Evolutionary conservation across 495 filamentous ascomycete genomes (phyloP).

Genomic region (Trichoderma erinaceum): DNA sequence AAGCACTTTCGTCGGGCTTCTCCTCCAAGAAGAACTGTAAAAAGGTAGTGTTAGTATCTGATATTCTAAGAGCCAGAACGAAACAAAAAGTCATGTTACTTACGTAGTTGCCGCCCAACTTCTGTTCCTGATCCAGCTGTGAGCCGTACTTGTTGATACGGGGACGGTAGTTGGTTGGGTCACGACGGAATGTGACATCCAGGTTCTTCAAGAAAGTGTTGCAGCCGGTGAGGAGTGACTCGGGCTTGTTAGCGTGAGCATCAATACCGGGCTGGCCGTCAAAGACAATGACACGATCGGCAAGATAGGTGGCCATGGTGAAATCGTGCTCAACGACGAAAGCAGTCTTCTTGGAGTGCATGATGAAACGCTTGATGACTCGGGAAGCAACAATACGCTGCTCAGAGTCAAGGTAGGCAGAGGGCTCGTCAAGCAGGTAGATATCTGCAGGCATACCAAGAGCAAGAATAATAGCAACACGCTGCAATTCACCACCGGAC

Average conservation of each 20-base stretch:
- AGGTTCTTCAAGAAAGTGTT: conserved; percentile 93
- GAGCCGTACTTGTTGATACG: conserved; percentile 97
- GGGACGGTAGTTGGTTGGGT: conserved; percentile 90
- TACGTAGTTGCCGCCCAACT: conserved; percentile 85
- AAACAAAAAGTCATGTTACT: conserved; percentile 30
- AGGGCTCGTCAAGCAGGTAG: conserved; percentile 95
- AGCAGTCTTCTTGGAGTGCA: conserved; percentile 99
- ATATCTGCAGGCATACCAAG: conserved; percentile 96
- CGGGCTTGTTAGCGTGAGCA: conserved; percentile 79
- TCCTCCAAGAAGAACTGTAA: conserved; percentile 85
- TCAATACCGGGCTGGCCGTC: conserved; percentile 87
- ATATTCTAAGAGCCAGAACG: neutral
- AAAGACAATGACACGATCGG: conserved; percentile 97
- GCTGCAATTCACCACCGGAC: conserved; percentile 97
- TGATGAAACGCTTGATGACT: conserved; percentile 99
- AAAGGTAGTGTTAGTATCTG: conserved; percentile 20
- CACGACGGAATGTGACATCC: conserved; percentile 96
- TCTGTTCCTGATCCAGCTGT: conserved; percentile 96
- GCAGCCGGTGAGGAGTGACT: conserved; percentile 91
- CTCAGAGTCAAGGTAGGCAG: conserved; percentile 93
- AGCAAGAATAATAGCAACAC: conserved; percentile 94
- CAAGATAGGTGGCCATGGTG: conserved; percentile 97
- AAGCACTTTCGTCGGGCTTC: conserved; percentile 51
- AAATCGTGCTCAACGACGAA: conserved; percentile 99
- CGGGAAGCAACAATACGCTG: conserved; percentile 95